These are phyloP conservation scores for Corymbia calophylla DNA, from an alignment of 441 rosid species.

Conservation along the genomic window DNA sequence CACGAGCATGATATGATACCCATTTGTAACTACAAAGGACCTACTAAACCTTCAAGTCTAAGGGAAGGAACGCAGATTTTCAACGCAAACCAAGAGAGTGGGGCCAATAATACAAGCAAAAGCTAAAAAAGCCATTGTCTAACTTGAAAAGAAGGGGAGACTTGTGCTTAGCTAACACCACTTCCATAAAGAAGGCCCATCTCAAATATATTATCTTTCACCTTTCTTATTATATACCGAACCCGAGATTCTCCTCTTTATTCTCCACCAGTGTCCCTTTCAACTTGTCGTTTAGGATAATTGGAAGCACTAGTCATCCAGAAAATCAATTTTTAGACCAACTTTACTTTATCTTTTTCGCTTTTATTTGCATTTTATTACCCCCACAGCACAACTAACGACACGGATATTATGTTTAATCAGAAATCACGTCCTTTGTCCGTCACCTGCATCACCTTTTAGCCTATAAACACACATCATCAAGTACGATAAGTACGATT, in stretches of 20 bases:
- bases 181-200: background rate
- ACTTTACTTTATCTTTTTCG: slow-evolving; percentile 27
- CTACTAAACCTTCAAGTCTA: background rate
- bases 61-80: background rate
- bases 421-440: slow-evolving; percentile 6
- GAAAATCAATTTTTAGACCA: slow-evolving; percentile 22
- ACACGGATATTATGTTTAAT: background rate
- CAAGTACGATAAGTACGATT: background rate
- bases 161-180: background rate
- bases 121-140: background rate
- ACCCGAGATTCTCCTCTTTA: slow-evolving; percentile 19
- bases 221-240: background rate
- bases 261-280: slow-evolving; percentile 44
- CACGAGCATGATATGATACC: background rate
- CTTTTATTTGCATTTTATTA: background rate
- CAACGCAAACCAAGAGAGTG: background rate
- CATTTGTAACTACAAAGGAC: background rate
- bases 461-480: background rate
- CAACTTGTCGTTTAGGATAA: slow-evolving; percentile 40
- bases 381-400: background rate
- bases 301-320: slow-evolving; percentile 40
- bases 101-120: background rate
- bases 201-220: background rate
- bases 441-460: background rate
- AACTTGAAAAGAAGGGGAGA: background rate